Conservation (phyloP, 805 yeast genomes). For the Candida verbasci region DNA sequence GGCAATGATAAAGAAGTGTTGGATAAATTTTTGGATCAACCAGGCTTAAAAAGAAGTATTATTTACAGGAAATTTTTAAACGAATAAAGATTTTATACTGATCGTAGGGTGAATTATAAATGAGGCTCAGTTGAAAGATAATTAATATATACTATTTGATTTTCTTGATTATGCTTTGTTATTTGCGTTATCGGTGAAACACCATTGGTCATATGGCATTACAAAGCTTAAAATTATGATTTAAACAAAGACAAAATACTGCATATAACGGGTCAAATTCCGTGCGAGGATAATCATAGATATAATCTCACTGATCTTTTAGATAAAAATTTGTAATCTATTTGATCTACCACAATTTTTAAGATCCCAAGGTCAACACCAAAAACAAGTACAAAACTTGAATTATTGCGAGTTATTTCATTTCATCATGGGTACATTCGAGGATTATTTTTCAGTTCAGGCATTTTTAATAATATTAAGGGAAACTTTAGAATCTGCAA, state of each 20-base stretch:
- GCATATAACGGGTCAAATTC: no score
- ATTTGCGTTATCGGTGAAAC: no score
- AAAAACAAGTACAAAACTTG: no score
- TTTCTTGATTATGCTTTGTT: no score
- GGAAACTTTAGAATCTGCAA: slow-evolving; percentile 73
- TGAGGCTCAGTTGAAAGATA: no score
- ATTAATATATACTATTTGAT: no score
- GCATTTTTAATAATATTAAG: slow-evolving; percentile 69
- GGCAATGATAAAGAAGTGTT: slow-evolving; percentile 9
- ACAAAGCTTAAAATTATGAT: no score
- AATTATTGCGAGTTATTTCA: background rate
- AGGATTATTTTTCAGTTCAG: slow-evolving; percentile 61
- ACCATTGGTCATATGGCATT: no score
- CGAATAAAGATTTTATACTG: background rate
- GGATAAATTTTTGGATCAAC: slow-evolving; percentile 9
- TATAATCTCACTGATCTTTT: no score
- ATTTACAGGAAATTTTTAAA: background rate
- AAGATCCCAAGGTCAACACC: background rate
- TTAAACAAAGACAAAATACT: no score
- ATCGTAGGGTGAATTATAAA: background rate
- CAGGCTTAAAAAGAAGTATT: slow-evolving; percentile 1
- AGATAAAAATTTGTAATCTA: slow-evolving; percentile 3
- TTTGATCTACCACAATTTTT: background rate
- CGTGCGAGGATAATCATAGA: no score
- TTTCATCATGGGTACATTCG: slow-evolving; percentile 9